These are phyloP conservation scores for Quillaja saponaria DNA, from an alignment of 306 rosid genomes.

Conservation along the genomic window DNA sequence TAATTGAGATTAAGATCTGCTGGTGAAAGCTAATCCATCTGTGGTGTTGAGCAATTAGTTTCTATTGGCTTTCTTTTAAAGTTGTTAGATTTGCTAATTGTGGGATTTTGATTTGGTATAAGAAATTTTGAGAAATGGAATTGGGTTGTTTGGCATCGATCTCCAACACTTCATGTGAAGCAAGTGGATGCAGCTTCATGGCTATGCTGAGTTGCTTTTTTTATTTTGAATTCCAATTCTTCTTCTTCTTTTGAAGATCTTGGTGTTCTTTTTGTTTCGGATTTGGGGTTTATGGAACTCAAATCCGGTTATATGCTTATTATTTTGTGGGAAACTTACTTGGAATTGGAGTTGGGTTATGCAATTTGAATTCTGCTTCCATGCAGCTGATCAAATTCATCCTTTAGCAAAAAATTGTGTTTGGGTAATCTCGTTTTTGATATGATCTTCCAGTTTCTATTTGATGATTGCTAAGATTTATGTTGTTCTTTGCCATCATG, in stretches of 20 bases:
- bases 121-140: slow-evolving; percentile 18
- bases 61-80: slow-evolving; percentile 8
- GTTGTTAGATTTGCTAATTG: slow-evolving; percentile 18
- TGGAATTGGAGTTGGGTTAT: slow-evolving; percentile 23
- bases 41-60: slow-evolving; percentile 18
- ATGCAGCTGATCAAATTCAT: slow-evolving; percentile 12
- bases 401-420: neutral
- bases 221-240: neutral
- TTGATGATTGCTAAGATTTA: slow-evolving; percentile 2
- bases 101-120: slow-evolving; percentile 9
- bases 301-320: neutral
- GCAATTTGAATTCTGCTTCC: slow-evolving; percentile 13
- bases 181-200: slow-evolving; percentile 19
- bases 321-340: slow-evolving; percentile 3
- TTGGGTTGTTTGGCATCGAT: slow-evolving; percentile 28
- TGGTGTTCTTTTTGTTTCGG: slow-evolving; percentile 2
- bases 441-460: slow-evolving; percentile 19
- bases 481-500: neutral
- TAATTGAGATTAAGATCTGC: slow-evolving; percentile 44
- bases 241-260: slow-evolving; percentile 8
- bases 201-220: slow-evolving; percentile 15
- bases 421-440: slow-evolving; percentile 12
- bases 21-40: slow-evolving; percentile 25
- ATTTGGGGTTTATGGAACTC: slow-evolving; percentile 27
- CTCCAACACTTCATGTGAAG: slow-evolving; percentile 13